Percentiles rank a stretch among this genome's conserved stretches.
These are phyloP conservation scores for Themeda triandra DNA, from an alignment of 176 grass and related monocot genomes.

Conservation along the genomic window DNA sequence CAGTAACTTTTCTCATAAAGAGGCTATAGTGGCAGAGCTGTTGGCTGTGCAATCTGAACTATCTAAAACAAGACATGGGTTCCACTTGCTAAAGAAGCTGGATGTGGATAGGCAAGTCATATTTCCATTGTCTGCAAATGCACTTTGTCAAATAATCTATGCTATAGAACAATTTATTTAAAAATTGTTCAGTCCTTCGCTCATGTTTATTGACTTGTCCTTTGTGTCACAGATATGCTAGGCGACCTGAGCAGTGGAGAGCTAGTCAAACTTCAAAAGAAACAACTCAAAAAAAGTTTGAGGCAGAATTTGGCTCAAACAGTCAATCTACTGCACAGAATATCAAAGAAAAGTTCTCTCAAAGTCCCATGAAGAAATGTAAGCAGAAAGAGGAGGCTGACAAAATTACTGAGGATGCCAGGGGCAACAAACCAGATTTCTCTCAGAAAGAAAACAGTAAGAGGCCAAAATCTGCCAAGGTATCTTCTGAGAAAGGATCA, in stretches of 20 bases:
- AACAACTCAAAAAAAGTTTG: conserved; percentile 63
- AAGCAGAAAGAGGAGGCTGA: conserved; percentile 36
- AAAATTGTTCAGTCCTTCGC: neutral
- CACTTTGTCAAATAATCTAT: neutral
- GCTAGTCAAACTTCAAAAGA: conserved; percentile 73
- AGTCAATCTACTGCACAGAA: conserved; percentile 27
- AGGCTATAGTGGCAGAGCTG: conserved; percentile 69
- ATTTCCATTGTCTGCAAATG: neutral
- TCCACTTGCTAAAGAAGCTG: conserved; percentile 89
- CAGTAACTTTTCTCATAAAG: conserved; percentile 81
- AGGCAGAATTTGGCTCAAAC: conserved; percentile 61
- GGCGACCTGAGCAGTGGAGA: conserved; percentile 86
- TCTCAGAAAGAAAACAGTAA: conserved; percentile 12
- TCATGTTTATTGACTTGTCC: neutral
- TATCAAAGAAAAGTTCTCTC: conserved; percentile 18
- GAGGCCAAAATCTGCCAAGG: conserved; percentile 30
- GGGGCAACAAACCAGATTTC: conserved; percentile 19
- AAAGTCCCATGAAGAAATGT: conserved; percentile 35
- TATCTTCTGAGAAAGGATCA: conserved; percentile 21
- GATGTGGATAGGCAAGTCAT: conserved; percentile 75
- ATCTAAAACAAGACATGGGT: conserved; percentile 70
- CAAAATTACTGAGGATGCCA: conserved; percentile 10
- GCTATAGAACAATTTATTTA: neutral
- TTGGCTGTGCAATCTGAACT: conserved; percentile 59
- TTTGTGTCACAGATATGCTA: conserved; percentile 57